A percentile compares a stretch with the other conserved stretches of the same genome.
phyloP scores from a whole-genome alignment of 352 stramenopile genomes.

The Pythium chondricola region DNA sequence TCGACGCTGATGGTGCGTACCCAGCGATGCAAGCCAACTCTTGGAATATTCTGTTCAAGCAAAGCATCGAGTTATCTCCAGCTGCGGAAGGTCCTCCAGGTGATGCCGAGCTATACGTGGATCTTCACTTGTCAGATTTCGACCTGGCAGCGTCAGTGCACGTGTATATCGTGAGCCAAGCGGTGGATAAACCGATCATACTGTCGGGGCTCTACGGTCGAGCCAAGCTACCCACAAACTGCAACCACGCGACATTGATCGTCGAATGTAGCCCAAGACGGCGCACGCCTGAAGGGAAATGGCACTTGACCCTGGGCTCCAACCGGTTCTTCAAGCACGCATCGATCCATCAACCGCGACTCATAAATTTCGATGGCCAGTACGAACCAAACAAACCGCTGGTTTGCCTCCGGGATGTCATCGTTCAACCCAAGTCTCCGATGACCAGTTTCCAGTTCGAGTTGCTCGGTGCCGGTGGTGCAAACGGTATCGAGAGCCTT shows the following conservation, averaged over 20 bases:
- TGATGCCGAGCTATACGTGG: constrained; percentile 36
- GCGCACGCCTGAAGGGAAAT: constrained; percentile 38
- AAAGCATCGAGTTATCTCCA: constrained; percentile 34
- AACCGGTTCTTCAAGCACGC: constrained; percentile 34
- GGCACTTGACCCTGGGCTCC: constrained; percentile 53
- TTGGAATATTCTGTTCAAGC: constrained; percentile 65
- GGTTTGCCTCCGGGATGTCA: constrained; percentile 56
- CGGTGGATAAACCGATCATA: constrained; percentile 25
- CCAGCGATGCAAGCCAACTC: constrained; percentile 32
- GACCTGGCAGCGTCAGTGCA: constrained; percentile 38
- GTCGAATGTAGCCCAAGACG: constrained; percentile 37
- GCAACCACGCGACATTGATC: constrained; percentile 39
- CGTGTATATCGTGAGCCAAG: constrained; percentile 42
- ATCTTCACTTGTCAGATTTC: constrained; percentile 54
- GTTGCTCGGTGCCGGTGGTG: constrained; percentile 9
- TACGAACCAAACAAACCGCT: constrained; percentile 69
- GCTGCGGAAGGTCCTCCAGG: background rate
- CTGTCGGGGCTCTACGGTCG: constrained; percentile 27
- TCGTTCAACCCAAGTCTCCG: constrained; percentile 37
- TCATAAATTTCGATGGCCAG: constrained; percentile 36
- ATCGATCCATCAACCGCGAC: constrained; percentile 28
- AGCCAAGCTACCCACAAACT: constrained; percentile 14
- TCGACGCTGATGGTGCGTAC: constrained; percentile 39
- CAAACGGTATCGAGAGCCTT: constrained; percentile 19
- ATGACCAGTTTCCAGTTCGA: constrained; percentile 46